Evolutionary conservation across 2,329 filamentous ascomycete species (phyloP), one percentile per base, ranked within the genome.

Genomic region (Tolypocladium sp.): DNA sequence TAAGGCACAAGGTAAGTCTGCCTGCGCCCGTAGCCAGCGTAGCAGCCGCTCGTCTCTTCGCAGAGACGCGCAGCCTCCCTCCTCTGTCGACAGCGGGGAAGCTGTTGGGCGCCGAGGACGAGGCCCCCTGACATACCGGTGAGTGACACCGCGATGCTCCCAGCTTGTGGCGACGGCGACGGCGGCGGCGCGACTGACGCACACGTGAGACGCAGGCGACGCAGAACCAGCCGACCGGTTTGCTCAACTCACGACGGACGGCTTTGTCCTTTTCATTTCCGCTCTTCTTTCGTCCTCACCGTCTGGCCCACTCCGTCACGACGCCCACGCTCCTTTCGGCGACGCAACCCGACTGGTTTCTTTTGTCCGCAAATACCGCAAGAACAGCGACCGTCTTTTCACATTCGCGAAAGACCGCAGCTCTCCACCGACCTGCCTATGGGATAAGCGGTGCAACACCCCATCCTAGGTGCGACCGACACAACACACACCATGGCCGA

Each of bases 401-500:
- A 9, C 49, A 22, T 13, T 33, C 27, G n/a, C n/a, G n/a, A n/a
- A 33, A 20, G 15, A 33, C 46, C 46, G 7, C 46, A n/a, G 27
- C 27, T 6, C 55, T 41, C 27, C 25, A 10, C 9, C 27, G 27
- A 22, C 27, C 46, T 10, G 20, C 49, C 30, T 4, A 53, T 53
- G 49, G 49, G 49, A 53, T 53, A 53, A 35, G 4, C 49, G n/a
- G 17, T 22, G 17, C 30, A 15, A 33, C 30, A 22, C 1, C 30
- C 30, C 20, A 37, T 37, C 20, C 49, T 7, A 37, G 30, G 30
- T 8, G 49, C 49, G 30, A 53, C 30, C 30, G 44, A 54, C 51
- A 49, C 42, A 56, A 22, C 25, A 27, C 27, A 13, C 8, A 49
- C 53, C 66, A 85, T 85, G 82, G 77, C 78, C 61, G 84, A 87